Base-by-base conservation (phyloP, 139 green algal species). In the Chlorella sp. region DNA sequence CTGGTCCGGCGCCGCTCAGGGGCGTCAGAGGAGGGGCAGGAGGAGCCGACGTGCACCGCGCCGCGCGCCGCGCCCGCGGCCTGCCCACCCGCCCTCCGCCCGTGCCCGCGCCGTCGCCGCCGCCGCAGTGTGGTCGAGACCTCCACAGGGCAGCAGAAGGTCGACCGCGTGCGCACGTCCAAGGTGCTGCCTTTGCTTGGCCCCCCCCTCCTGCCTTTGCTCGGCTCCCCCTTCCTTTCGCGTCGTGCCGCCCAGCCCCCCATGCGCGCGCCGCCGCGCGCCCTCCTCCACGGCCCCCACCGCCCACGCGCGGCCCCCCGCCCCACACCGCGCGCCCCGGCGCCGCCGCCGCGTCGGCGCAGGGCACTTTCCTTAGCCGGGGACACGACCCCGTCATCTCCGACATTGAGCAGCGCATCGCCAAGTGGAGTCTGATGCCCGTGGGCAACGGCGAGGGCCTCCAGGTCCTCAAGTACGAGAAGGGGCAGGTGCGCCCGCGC, bases 391-490 rank as follows among this genome's bases (percentile, higher is more conserved):
- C 61, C 9, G 48, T 79, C 17, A 62, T 89, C 11, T 8, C 68
- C 8, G 68, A 31, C 21, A 86, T 89, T 61, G 84, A 89, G 66
- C 60, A 74, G 25, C 82, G 84, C 19, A 80, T 89, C 17, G 83
- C 82, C 25, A 56, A 69, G 40, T 85, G 71, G 77, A 83, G 72
- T n/a, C 53, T 86, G 71, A 58, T 89, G 42, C 82, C 83, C 3
- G 73, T 76, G 46, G 65, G 67, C 31, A 77, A 89, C 41, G 84
- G 82, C 66, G 84, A 88, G 69, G 83, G 77, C 19, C 42, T 87
- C 33, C 82, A 87, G 56, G 78, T 87, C n/a, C 63, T 86, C 38
- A 46, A 46, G 36, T 68, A 68, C 21, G 61, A 68, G 0, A 25
- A 50, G 38, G 61, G 61, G 6, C 15, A n/a, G n/a, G n/a, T n/a